A percentile compares a stretch with the other conserved stretches of the same genome.
Evolutionary conservation across 192 early-diverging fungal species (phyloP).

Genomic region (Linnemannia exigua): DNA sequence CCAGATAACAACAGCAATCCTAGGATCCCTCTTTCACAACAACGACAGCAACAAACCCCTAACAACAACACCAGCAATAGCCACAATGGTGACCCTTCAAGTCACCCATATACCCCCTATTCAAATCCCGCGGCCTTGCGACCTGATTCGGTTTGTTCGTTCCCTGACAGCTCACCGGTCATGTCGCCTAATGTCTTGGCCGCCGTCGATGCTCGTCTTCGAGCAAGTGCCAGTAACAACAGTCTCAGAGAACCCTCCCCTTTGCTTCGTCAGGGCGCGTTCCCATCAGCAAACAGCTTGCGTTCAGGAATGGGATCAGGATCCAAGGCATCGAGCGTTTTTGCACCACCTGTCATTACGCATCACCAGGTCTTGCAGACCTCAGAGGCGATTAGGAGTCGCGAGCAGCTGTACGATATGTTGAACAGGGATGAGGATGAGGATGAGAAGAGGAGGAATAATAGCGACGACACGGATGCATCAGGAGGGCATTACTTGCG

Average conservation of each 20-base stretch:
- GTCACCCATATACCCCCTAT: background rate
- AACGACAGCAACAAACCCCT: background rate
- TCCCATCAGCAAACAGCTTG: background rate
- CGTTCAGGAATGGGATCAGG: background rate
- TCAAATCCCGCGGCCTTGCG: background rate
- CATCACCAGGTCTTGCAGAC: slow-evolving; percentile 10
- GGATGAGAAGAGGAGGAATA: background rate
- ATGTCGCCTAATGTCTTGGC: slow-evolving; percentile 31
- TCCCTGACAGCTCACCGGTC: slow-evolving; percentile 17
- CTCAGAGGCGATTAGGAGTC: slow-evolving; percentile 16
- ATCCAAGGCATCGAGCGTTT: background rate
- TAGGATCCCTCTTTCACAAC: background rate
- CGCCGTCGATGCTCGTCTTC: slow-evolving; percentile 16
- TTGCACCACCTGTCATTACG: slow-evolving; percentile 3
- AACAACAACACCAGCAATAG: background rate
- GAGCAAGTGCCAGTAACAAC: slow-evolving; percentile 6
- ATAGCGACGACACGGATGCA: background rate
- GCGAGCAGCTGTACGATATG: slow-evolving; percentile 22
- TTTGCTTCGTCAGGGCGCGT: background rate
- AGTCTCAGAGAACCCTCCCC: background rate
- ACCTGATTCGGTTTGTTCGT: slow-evolving; percentile 23
- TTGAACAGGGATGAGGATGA: slow-evolving; percentile 20
- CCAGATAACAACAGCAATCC: background rate
- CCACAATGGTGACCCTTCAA: background rate
- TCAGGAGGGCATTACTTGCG: slow-evolving; percentile 5